These are phyloP conservation scores for Fusarium sp. DNA, from an alignment of 2,329 filamentous ascomycete genomes.

Conservation along the genomic window DNA sequence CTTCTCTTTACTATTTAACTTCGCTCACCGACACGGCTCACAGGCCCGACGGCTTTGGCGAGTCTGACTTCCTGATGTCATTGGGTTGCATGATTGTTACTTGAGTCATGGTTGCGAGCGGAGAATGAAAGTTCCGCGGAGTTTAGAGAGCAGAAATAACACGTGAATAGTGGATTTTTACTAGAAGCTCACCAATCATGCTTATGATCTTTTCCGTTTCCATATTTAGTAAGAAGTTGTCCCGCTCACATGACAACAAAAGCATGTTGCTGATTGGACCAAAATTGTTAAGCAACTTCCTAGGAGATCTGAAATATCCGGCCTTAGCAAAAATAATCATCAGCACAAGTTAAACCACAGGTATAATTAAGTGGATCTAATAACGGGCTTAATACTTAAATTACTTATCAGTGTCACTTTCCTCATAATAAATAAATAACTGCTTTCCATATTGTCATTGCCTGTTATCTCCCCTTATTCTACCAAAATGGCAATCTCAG, in stretches of 20 bases:
- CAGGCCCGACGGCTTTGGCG: neutral
- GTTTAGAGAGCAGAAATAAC: neutral
- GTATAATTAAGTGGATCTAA: neutral
- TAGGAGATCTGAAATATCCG: neutral
- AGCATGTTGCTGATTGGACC: neutral
- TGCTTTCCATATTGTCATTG: too few relatives aligned
- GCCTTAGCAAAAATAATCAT: neutral
- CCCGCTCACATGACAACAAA: neutral
- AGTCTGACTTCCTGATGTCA: neutral
- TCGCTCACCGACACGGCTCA: slow-evolving; percentile 14
- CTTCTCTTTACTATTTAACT: neutral
- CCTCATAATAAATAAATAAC: neutral
- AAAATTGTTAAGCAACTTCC: neutral
- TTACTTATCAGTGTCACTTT: too few relatives aligned
- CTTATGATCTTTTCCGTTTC: accelerated
- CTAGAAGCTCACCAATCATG: neutral
- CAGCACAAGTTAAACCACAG: too few relatives aligned
- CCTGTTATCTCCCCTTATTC: accelerated
- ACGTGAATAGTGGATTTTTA: neutral
- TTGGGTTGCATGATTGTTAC: neutral
- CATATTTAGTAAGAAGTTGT: accelerated
- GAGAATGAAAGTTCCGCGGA: neutral
- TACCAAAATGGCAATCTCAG: slow-evolving; percentile 43
- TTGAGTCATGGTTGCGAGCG: neutral
- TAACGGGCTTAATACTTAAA: neutral